Percentiles rank a stretch among this genome's conserved stretches.
Evolutionary conservation across 225 moss, liverwort and hornwort species (phyloP).

Genomic region (Asterella californica): DNA sequence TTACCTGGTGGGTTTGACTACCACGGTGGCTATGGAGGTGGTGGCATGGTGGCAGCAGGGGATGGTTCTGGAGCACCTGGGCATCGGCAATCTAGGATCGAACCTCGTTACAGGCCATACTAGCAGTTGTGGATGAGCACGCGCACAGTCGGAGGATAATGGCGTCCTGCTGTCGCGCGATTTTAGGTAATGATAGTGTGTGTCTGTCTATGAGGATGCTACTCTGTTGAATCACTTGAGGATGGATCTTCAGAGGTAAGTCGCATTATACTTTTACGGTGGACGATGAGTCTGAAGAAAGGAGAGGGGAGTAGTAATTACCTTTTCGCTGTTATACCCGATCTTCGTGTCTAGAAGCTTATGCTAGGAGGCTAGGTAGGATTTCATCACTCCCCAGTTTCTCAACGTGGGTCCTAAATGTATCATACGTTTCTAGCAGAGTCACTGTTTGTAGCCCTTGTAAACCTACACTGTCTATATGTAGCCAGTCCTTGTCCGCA

Average conservation of each 20-base stretch:
- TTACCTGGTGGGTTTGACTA: slow-evolving; percentile 75
- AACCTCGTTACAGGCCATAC: slow-evolving; percentile 94
- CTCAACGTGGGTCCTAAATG: slow-evolving; percentile 3
- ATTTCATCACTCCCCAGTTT: neutral
- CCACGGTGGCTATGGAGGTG: slow-evolving; percentile 74
- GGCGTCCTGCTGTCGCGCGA: neutral
- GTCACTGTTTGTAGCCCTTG: slow-evolving; percentile 1
- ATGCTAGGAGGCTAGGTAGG: slow-evolving; percentile 14
- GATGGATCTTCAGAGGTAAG: neutral
- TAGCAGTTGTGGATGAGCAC: slow-evolving; percentile 22
- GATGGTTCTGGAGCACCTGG: slow-evolving; percentile 65
- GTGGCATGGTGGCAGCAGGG: slow-evolving; percentile 67
- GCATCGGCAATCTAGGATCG: slow-evolving; percentile 77
- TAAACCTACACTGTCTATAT: slow-evolving; percentile 7
- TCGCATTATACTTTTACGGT: neutral
- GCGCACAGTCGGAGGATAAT: neutral
- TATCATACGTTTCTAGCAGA: slow-evolving; percentile 14
- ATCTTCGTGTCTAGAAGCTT: neutral
- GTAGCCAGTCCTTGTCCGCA: neutral
- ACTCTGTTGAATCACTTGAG: neutral
- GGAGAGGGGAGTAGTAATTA: slow-evolving; percentile 1
- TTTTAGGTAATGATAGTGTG: slow-evolving; percentile 1
- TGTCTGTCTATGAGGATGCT: slow-evolving; percentile 8
- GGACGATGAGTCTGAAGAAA: neutral
- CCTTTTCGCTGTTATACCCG: neutral